Evolutionary conservation across 345 rosid genomes (phyloP).

Genomic region (Durio zibethinus): DNA sequence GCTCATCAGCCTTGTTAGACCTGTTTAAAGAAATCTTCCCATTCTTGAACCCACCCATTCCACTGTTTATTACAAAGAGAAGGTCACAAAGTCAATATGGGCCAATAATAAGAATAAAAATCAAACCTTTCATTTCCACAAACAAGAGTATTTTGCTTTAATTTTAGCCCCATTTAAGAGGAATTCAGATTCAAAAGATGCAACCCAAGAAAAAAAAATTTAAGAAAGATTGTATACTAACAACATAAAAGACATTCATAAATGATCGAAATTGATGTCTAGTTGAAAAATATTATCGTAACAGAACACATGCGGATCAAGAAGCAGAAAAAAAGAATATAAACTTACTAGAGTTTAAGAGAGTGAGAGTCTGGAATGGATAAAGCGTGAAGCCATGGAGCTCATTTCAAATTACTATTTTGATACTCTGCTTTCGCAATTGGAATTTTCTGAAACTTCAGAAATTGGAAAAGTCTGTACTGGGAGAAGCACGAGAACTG

Average conservation of each 20-base stretch:
- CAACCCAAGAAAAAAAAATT: neutral
- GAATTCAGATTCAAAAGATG: neutral
- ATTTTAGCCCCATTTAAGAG: neutral
- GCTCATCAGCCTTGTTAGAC: conserved; percentile 73
- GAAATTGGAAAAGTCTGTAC: neutral
- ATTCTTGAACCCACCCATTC: conserved; percentile 29
- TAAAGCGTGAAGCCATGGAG: conserved; percentile 36
- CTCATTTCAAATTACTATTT: conserved; percentile 26
- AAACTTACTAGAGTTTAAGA: conserved; percentile 29
- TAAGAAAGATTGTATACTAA: no score
- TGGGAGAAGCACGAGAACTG: neutral
- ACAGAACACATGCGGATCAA: neutral
- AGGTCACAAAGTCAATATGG: neutral
- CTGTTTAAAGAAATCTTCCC: conserved; percentile 60
- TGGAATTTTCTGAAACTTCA: neutral
- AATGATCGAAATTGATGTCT: neutral
- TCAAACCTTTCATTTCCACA: neutral
- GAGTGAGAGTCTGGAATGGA: conserved; percentile 31
- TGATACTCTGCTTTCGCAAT: neutral
- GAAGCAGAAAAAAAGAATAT: neutral
- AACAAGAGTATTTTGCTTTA: neutral
- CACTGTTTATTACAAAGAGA: conserved; percentile 26
- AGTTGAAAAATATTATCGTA: neutral
- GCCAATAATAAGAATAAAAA: neutral
- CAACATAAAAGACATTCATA: neutral